Base-by-base conservation (phyloP, 345 rosid species). In the Populus nigra region DNA sequence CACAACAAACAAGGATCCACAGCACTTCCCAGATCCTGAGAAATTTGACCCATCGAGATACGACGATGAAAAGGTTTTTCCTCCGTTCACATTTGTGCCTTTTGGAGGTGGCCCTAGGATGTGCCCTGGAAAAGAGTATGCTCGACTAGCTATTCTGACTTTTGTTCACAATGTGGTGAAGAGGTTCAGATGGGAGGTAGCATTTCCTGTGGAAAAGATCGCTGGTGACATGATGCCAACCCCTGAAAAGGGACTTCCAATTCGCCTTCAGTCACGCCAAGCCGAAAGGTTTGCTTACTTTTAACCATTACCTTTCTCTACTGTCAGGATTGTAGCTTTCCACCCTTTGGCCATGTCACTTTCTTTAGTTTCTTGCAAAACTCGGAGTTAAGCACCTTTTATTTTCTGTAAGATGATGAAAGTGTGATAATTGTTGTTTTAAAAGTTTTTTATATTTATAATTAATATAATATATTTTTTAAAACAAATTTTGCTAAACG, bases 91-190 rank as follows among this genome's bases (percentile, higher is more conserved):
- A 13, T 83, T 87, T 53, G 87, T 87, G 7, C 88, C 90, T 11
- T 87, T 87, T 23, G 88, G 90, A 23, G 88, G 88, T 1, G 90
- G 90, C 1, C 90, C 90, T 0, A 73, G 87, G 18, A 76, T 69
- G 83, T 85, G 88, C 50, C 87, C 90, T 5, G 88, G 90, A n/a
- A 87, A 85, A 68, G 90, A 87, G 72, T 85, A 87, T 68, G 88
- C 88, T 0, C 71, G 86, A n/a, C 67, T 85, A 25, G 85, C 88
- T 8, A 85, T 81, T 61, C 83, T 85, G 5, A 69, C 85, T 1
- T 87, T 87, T 45, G 82, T 83, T 23, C 88, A 83, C 78, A 82
- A 85, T 27, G 82, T 85, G 15, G 81, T 84, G 16, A 83, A 63
- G 73, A 83, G 84, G 73, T 87, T 78, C 20, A 71, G 63, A 17